Evolutionary conservation across 495 filamentous ascomycete species (phyloP).

Genomic region (Aspergillus taichungensis): DNA sequence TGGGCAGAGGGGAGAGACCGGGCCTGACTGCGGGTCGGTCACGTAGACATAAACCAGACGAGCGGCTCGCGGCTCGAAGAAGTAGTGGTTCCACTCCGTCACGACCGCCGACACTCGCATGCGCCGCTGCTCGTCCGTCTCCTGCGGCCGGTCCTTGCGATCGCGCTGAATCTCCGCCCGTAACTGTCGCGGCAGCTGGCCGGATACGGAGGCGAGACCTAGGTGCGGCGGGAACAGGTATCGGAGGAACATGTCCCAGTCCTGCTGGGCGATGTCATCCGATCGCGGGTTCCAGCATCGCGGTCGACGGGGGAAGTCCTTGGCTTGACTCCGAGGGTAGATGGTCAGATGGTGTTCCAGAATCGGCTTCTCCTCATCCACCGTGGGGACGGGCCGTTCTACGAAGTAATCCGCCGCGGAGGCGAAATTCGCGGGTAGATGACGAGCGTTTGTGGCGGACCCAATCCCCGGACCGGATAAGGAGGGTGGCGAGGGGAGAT

Average conservation of each 20-base stretch:
- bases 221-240: slow-evolving; percentile 38
- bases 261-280: slow-evolving; percentile 35
- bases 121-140: slow-evolving; percentile 35
- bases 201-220: slow-evolving; percentile 30
- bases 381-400: slow-evolving; percentile 22
- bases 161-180: slow-evolving; percentile 35
- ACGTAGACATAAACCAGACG: slow-evolving; percentile 32
- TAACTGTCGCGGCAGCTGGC: slow-evolving; percentile 31
- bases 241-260: slow-evolving; percentile 45
- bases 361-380: slow-evolving; percentile 18
- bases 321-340: slow-evolving; percentile 34
- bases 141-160: slow-evolving; percentile 34
- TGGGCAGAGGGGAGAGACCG: slow-evolving; percentile 34
- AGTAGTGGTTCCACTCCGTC: slow-evolving; percentile 45
- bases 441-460: slow-evolving; percentile 1
- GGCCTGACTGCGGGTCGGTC: slow-evolving; percentile 29
- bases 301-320: slow-evolving; percentile 38
- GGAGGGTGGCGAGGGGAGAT: slow-evolving; percentile 6
- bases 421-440: slow-evolving; percentile 24
- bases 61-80: slow-evolving; percentile 37
- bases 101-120: slow-evolving; percentile 35
- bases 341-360: slow-evolving; percentile 37
- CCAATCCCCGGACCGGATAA: slow-evolving; percentile 11
- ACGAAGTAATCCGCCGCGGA: slow-evolving; percentile 41
- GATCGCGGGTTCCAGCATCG: slow-evolving; percentile 32